Base-by-base conservation (phyloP, 2,329 filamentous ascomycete species). In the Phaeosphaeriaceae sp. region DNA sequence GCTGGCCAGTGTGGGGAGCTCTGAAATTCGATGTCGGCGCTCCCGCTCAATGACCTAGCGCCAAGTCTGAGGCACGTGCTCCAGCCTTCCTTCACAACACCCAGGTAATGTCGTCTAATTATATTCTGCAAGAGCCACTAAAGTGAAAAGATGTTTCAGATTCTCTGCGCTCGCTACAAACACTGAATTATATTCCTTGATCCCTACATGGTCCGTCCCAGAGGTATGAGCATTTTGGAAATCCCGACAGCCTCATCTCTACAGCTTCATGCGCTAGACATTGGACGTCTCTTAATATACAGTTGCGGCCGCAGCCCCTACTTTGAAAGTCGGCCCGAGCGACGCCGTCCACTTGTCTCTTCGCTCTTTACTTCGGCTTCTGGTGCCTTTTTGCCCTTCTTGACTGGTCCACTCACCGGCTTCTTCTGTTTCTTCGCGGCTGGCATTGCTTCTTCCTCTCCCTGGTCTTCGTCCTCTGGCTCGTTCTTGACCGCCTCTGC, bases 1-100 rank as follows among this genome's bases (percentile, higher is more conserved):
- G 64, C 64, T 65, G 35, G 64, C 60, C 49, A 63, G 52, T 69
- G 71, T 72, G 72, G 69, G 71, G 67, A 74, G 71, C 72, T 71
- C 55, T 60, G 64, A 72, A 73, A 63, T 74, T 74, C 68, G 44
- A 69, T 64, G 64, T 66, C 62, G 56, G 63, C 67, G 62, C 64
- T 28, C 26, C 61, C 58, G 63, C 63, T 57, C 67, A 69, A 64
- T 67, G 64, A 46, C 43, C 67, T 66, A 62, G 63, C 61, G 23
- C 28, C 17, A 32, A 26, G 55, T 52, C 52, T 47, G 44, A 52
- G 55, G 63, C 69, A 70, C 68, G 69, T 71, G 69, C 67, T 49
- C 52, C 23, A 35, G 19, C 10, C 23, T 23, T 23, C 4, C 19
- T 30, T 46, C 23, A 30, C 35, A n/a, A 15, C 30, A 35, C 30